Conservation (phyloP, 148 eudicot species). For the Fagopyrum tataricum region DNA sequence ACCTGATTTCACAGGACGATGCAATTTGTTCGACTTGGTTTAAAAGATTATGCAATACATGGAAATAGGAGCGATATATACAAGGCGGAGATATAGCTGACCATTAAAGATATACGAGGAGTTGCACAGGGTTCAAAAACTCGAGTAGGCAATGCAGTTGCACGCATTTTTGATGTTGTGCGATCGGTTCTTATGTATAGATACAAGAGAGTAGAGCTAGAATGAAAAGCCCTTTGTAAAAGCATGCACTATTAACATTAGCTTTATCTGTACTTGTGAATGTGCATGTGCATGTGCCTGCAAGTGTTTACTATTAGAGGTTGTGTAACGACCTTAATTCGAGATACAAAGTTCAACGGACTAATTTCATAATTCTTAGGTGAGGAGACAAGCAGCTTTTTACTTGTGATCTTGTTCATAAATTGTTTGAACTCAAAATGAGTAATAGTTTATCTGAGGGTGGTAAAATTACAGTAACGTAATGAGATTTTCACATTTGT, state of each 20-base stretch:
- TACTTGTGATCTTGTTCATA: too few species aligned
- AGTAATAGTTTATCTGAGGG: too few species aligned
- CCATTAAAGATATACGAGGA: background rate
- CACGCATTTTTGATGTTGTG: background rate
- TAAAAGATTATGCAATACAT: background rate
- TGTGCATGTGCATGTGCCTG: too few species aligned
- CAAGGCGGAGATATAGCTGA: background rate
- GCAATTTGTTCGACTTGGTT: background rate
- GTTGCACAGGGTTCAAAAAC: background rate
- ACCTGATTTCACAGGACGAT: slow-evolving; percentile 30
- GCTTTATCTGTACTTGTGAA: too few species aligned
- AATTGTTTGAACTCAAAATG: too few species aligned
- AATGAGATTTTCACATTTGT: too few species aligned
- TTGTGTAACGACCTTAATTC: background rate
- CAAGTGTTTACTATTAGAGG: background rate
- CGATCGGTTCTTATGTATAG: background rate
- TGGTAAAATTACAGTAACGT: too few species aligned
- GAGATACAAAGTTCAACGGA: background rate
- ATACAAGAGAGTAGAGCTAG: background rate
- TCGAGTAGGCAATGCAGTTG: background rate
- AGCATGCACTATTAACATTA: background rate
- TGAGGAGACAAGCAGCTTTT: too few species aligned
- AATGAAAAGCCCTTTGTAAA: background rate
- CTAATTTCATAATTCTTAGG: background rate
- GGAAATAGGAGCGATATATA: background rate